Evolutionary conservation across 2,329 filamentous ascomycete species (phyloP), one percentile per base, ranked within the genome.

Genomic region (Akanthomyces muscarius): DNA sequence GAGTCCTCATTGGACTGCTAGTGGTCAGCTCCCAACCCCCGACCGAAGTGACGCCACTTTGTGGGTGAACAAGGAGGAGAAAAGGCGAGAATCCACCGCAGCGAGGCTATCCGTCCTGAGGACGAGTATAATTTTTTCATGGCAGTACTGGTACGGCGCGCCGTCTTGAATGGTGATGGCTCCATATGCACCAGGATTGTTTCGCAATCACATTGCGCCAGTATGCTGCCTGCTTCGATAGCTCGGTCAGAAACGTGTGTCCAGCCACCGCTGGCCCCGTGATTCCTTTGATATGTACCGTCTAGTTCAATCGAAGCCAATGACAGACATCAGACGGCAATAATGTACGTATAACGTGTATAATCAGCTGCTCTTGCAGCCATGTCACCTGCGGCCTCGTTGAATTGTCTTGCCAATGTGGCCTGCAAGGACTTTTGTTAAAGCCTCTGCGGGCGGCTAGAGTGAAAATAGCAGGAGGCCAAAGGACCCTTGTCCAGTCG

Each of bases 31-130:
- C 41, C 56, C 51, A 61, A 51, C 62, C 52, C 48, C 62, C 45
- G 44, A 57, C 58, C 52, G 33, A 25, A 63, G 38, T 51, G 61
- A 56, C 61, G 61, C 61, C 61, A 63, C 61, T 63, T 63, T 63
- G 57, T 60, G 57, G 57, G 48, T 54, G 58, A 50, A 36, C 41
- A 47, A 23, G 47, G 14, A 42, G 16, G 16, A 25, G 54, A 42
- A 54, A 36, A 61, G 33, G 23, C 50, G 41, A 48, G 59, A 61
- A 53, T 53, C 58, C 58, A 53, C 58, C 58, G 18, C 50, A 47
- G 58, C 58, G 54, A 61, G 58, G 58, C 58, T 61, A 41, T 41
- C 38, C 11, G 38, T 16, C 41, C 57, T 52, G 48, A 36, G 36
- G 36, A 21, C 47, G 45, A 51, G 33, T 52, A 52, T 60, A 44